These are phyloP conservation scores for Mixia osmundae DNA, from an alignment of 1,284 basidiomycete genomes.

Conservation along the genomic window DNA sequence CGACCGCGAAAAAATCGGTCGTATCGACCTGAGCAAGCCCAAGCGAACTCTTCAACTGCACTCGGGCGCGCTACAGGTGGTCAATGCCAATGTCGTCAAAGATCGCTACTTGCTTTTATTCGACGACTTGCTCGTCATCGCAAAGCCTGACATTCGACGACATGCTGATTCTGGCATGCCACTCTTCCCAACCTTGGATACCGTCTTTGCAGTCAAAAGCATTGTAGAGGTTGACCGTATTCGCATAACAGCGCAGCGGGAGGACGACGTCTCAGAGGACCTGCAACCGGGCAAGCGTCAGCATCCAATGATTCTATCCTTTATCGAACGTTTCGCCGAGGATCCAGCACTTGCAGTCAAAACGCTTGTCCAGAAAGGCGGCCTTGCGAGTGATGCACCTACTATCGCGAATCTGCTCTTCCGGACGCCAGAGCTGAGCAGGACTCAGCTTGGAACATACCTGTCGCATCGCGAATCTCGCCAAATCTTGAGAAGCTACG, in stretches of 20 bases:
- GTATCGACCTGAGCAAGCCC: slow-evolving; percentile 51
- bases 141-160: slow-evolving; percentile 27
- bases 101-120: slow-evolving; percentile 91
- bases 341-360: slow-evolving; percentile 20
- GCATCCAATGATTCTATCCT: slow-evolving; percentile 14
- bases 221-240: slow-evolving; percentile 52
- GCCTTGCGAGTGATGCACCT: slow-evolving; percentile 14
- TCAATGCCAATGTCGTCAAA: slow-evolving; percentile 79
- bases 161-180: slow-evolving; percentile 31
- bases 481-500: slow-evolving; percentile 50
- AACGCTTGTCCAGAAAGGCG: slow-evolving; percentile 19
- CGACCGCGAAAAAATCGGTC: no score
- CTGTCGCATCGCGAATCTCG: slow-evolving; percentile 42
- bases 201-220: slow-evolving; percentile 66
- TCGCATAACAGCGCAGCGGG: slow-evolving; percentile 39
- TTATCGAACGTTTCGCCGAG: slow-evolving; percentile 29
- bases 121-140: slow-evolving; percentile 70
- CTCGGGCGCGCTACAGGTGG: slow-evolving; percentile 75
- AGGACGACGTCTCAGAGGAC: slow-evolving; percentile 22
- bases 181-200: slow-evolving; percentile 41
- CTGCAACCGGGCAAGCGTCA: slow-evolving; percentile 11
- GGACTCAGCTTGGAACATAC: slow-evolving; percentile 57
- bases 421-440: slow-evolving; percentile 61
- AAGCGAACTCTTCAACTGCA: slow-evolving; percentile 61
- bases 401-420: slow-evolving; percentile 32